Evolutionary conservation across 371 early-diverging fungal genomes (phyloP), one percentile per base, ranked within the genome.

Genomic region (Basidiobolus meristosporus): DNA sequence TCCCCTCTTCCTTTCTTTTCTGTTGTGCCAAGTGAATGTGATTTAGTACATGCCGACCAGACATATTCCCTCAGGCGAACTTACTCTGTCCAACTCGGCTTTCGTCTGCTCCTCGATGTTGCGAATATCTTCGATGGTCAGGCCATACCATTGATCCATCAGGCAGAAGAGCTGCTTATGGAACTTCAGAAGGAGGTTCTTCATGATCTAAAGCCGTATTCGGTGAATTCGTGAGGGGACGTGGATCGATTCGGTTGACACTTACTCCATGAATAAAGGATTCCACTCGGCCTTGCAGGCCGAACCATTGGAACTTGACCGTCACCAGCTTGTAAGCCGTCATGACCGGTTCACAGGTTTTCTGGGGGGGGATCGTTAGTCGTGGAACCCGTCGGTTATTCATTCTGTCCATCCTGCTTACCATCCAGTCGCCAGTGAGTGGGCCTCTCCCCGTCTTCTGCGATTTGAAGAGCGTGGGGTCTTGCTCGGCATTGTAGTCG

Each of bases 291-390:
- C 51, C 56, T 45, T 77, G 78, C 31, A 77, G 38, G 0, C 77
- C 77, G 45, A 71, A 73, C 73, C 74, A 76, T 39, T 63, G 67
- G 58, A 80, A 80, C 48, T 80, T 78, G 30, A 68, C 73, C 22
- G 73, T 75, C 12, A 77, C 71, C 38, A 77, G 56, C 51, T 80
- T 80, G 56, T 80, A 80, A 51, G 78, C 77, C 1, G 78, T 77
- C 80, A 80, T 80, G 15, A 69, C 67, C 1, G 80, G 80, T 29
- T 70, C 69, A 38, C 65, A 69, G 0, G 53, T 68, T 48, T 69
- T 39, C 37, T 44, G 36, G 10, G 15, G 31, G 26, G 11, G 29
- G 18, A 30, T 17, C 21, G 16, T n/a, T 20, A 42, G 15, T 21
- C 20, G 32, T 14, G 21, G 18, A 30, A 43, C 56, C 53, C 53